Base-by-base conservation (phyloP, 176 grass and related monocot species). In the Raddia guianensis region DNA sequence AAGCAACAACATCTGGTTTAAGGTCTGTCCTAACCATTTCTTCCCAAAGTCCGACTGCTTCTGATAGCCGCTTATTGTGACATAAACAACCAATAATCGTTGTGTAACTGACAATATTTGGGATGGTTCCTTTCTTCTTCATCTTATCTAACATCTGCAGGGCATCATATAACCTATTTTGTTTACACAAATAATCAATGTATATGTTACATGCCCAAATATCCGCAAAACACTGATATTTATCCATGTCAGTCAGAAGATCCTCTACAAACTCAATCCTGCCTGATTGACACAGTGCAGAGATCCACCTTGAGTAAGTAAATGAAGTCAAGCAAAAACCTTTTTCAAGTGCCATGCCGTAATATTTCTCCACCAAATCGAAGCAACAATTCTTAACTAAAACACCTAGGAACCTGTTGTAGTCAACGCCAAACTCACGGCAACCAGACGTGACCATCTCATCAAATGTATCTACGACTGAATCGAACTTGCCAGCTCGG, bases 171-270 rank as follows among this genome's bases (percentile, higher is more conserved):
- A 91, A 74, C 66, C 83, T 86, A 43, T 77, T 86, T 32, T 91
- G 75, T 76, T 73, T 81, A 71, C 88, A 94, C 56, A 91, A 72
- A 83, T 27, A 86, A 83, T 94, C 80, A 18, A 94, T 63, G 80
- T 94, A 94, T 86, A 89, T 94, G 49, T 94, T 94, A 37, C 86
- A 94, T 33, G 92, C 86, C 88, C 92, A 94, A 68, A 91, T 86
- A 80, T 94, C 92, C 14, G 92, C 86, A 66, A 80, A 88, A 58
- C 71, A 89, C 3, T 86, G 80, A 73, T 86, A 81, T 50, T 58
- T 94, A 82, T 91, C 80, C 88, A 94, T 94, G 73, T 94, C 86
- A 19, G 34, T 48, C n/a, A 91, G 84, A 57, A 94, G 86, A 43
- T 84, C 80, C 62, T 94, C 72, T 54, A 86, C 86, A 74, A 94